phyloP scores from a whole-genome alignment of 306 rosid genomes.

The Malus orientalis region DNA sequence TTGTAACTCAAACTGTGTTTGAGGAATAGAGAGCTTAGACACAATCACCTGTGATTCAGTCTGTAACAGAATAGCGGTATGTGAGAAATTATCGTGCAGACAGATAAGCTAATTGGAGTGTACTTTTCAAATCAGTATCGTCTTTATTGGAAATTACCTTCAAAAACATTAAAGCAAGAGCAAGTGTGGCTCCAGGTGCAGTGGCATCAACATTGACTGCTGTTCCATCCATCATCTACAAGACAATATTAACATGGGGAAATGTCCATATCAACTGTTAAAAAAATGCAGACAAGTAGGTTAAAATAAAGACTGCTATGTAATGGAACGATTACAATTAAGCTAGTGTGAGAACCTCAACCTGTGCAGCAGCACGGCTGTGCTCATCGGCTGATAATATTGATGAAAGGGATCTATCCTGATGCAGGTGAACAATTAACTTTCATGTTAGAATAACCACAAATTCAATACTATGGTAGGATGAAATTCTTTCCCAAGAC shows the following conservation, averaged over 20 bases:
- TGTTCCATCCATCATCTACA: conserved; percentile 89
- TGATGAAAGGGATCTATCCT: conserved; percentile 61
- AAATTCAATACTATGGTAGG: neutral
- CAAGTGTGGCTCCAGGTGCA: conserved; percentile 90
- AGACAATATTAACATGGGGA: conserved; percentile 9
- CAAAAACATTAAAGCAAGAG: conserved; percentile 89
- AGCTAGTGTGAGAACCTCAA: conserved; percentile 22
- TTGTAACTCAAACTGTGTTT: conserved; percentile 77
- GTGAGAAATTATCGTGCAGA: conserved; percentile 16
- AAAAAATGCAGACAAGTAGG: neutral
- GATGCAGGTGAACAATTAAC: conserved; percentile 16
- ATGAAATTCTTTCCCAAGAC: neutral
- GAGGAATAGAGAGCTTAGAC: conserved; percentile 78
- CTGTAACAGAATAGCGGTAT: conserved; percentile 39
- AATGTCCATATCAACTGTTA: conserved; percentile 15
- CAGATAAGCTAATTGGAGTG: conserved; percentile 4
- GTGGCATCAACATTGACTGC: conserved; percentile 84
- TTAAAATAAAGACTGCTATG: conserved; percentile 3
- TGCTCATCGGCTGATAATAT: conserved; percentile 54
- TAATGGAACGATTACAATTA: neutral
- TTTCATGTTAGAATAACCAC: conserved; percentile 14
- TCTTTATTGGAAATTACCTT: conserved; percentile 44
- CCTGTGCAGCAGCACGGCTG: conserved; percentile 68
- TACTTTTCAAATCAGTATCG: conserved; percentile 17
- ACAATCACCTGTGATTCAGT: conserved; percentile 84